phyloP scores from a whole-genome alignment of 805 yeast species.

The Metschnikowia noctiluminum region DNA sequence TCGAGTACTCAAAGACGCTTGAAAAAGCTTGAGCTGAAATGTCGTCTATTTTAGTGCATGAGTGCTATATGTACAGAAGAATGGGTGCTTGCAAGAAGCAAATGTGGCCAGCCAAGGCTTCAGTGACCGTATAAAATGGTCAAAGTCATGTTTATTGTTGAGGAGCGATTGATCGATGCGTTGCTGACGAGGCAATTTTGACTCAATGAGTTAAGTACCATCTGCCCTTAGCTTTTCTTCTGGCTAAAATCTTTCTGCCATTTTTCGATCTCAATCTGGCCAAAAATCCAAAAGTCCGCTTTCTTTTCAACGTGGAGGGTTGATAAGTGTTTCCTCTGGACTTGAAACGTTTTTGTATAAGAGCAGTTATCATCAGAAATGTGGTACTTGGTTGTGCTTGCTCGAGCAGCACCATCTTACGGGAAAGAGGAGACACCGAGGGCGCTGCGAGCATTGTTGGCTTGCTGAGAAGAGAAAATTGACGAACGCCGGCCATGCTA shows the following conservation, averaged over 20 bases:
- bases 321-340: slow-evolving; percentile 93
- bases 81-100: background rate
- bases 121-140: too few relatives aligned
- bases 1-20: slow-evolving; percentile 47
- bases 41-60: slow-evolving; percentile 4
- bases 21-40: slow-evolving; percentile 34
- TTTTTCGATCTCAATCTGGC: slow-evolving; percentile 71
- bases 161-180: background rate
- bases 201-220: slow-evolving; percentile 85
- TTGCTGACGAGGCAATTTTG: too few relatives aligned
- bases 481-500: slow-evolving; percentile 3
- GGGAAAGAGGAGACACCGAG: slow-evolving; percentile 2
- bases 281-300: slow-evolving; percentile 85
- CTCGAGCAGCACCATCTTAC: slow-evolving; percentile 4
- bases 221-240: slow-evolving; percentile 85
- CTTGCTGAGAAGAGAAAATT: slow-evolving; percentile 14
- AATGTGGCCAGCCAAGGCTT: too few relatives aligned
- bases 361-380: slow-evolving; percentile 30
- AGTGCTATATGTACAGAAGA: slow-evolving; percentile 6
- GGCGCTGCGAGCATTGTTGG: slow-evolving; percentile 2
- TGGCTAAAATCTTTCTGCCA: slow-evolving; percentile 74
- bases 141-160: too few relatives aligned
- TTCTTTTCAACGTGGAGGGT: slow-evolving; percentile 86
- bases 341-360: slow-evolving; percentile 66
- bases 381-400: slow-evolving; percentile 11